Evolutionary conservation across 1,284 basidiomycete species (phyloP).

Genomic region (Coniferiporia sulphurascens): DNA sequence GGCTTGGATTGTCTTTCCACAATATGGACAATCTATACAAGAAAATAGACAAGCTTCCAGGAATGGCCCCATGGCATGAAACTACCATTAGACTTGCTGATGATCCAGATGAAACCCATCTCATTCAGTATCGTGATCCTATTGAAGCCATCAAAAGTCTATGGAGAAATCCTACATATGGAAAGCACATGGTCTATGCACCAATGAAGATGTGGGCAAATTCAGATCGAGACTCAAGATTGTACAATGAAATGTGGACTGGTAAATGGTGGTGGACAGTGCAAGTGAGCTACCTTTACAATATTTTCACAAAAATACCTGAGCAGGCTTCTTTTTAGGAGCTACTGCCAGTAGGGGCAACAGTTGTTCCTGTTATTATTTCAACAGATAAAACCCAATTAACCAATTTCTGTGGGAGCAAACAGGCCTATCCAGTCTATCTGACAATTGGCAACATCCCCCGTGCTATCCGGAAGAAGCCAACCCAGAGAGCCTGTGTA

Average conservation of each 20-base stretch:
- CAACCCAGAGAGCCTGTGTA: conserved; percentile 19
- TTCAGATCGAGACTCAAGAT: neutral
- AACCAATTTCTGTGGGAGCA: conserved; percentile 18
- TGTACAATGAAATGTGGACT: conserved; percentile 4
- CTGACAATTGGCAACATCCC: conserved; percentile 22
- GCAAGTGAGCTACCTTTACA: neutral
- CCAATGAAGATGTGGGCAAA: conserved; percentile 2
- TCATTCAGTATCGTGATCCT: conserved; percentile 10
- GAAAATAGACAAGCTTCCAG: conserved; percentile 11
- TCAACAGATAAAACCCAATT: conserved; percentile 21
- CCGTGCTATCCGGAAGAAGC: conserved; percentile 11
- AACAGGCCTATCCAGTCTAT: conserved; percentile 20
- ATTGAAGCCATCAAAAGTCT: conserved; percentile 7
- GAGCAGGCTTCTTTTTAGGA: neutral
- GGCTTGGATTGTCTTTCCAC: conserved; percentile 8
- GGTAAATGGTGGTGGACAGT: conserved; percentile 1
- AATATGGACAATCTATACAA: conserved; percentile 4
- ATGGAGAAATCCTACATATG: conserved; percentile 3
- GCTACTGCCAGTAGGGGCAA: neutral
- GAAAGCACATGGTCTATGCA: conserved; percentile 6
- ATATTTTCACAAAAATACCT: neutral
- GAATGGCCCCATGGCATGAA: conserved; percentile 3
- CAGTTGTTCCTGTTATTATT: conserved; percentile 17
- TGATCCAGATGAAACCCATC: conserved; percentile 4
- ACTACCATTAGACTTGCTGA: conserved; percentile 7